Evolutionary conservation across 805 yeast species (phyloP).

Genomic region (Cyberlindnera suaveolens): DNA sequence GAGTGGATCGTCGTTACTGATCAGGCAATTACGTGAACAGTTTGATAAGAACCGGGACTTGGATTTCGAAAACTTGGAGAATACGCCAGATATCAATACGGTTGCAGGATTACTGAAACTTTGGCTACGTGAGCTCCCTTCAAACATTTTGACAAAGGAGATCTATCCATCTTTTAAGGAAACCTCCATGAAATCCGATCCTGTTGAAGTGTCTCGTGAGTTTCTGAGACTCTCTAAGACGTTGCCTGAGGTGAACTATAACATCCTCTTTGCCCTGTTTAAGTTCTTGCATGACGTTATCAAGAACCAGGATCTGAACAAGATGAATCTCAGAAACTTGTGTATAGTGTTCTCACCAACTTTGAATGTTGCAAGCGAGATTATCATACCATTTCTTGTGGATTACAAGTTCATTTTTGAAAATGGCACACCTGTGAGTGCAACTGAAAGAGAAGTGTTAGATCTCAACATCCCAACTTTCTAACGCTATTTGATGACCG

Average conservation of each 20-base stretch:
- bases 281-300: conserved; percentile 61
- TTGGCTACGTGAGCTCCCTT: conserved; percentile 72
- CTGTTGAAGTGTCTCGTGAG: conserved; percentile 22
- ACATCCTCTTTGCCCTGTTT: conserved; percentile 60
- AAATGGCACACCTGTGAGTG: conserved; percentile 35
- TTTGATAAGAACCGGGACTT: conserved; percentile 68
- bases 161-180: conserved; percentile 33
- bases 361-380: conserved; percentile 56
- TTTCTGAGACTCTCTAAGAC: conserved; percentile 27
- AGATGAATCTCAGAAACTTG: conserved; percentile 78
- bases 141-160: conserved; percentile 58
- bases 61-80: conserved; percentile 43
- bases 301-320: conserved; percentile 53
- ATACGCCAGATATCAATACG: conserved; percentile 66
- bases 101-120: conserved; percentile 82
- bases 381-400: conserved; percentile 51
- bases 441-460: conserved; percentile 39
- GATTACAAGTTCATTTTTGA: conserved; percentile 62
- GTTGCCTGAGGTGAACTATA: conserved; percentile 50
- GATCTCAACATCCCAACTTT: conserved; percentile 47
- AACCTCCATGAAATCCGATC: conserved; percentile 20
- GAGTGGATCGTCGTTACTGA: conserved; percentile 80
- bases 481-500: not conserved
- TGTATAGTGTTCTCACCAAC: conserved; percentile 84
- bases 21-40: conserved; percentile 57